Evolutionary conservation across 1,284 basidiomycete species (phyloP), one percentile per base, ranked within the genome.

Genomic region (Papiliotrema flavescens): DNA sequence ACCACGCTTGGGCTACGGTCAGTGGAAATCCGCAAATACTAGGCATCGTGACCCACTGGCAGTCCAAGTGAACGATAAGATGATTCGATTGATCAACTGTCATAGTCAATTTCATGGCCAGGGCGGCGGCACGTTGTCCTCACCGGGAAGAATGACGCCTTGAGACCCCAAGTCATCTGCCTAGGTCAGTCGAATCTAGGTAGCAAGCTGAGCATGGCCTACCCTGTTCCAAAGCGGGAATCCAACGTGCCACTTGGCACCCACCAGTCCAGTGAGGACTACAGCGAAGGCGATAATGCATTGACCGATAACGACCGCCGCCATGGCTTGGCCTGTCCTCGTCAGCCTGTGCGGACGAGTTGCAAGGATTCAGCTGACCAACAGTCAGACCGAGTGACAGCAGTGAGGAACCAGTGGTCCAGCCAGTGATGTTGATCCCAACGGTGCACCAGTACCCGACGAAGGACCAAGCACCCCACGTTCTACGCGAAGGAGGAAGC

Each of bases 1-100:
- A 69, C 61, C 66, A 70, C 3, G 59, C 58, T 57, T 71, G 69
- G 19, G 62, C 56, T 59, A 32, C 23, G 8, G 7, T 34, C 7
- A 24, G 15, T 42, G 1, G 50, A 42, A 19, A 23, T 5, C 15
- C 28, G 23, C 23, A 24, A 19, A 4, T 4, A 5, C 24, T 11
- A 32, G 28, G 17, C 6, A 36, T 35, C 35, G 20, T 24, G 5
- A 19, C 59, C 49, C 44, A 55, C 62, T 66, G 9, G 65, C 63
- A 28, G 51, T 60, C 67, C 67, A 71, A 19, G 66, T 67, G 39
- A 68, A 67, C 2, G 63, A 60, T 23, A 71, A 58, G 32, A 63
- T 57, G 54, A 69, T 64, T 11, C 66, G 62, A 52, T 66, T 66
- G 6, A 62, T 19, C 19, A 70, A 51, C 40, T 59, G 51, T 17